A percentile compares a stretch with the other conserved stretches of the same genome.
Conservation (phyloP, 1,139 yeast genomes). For the Sugiyamaella castrensis region DNA sequence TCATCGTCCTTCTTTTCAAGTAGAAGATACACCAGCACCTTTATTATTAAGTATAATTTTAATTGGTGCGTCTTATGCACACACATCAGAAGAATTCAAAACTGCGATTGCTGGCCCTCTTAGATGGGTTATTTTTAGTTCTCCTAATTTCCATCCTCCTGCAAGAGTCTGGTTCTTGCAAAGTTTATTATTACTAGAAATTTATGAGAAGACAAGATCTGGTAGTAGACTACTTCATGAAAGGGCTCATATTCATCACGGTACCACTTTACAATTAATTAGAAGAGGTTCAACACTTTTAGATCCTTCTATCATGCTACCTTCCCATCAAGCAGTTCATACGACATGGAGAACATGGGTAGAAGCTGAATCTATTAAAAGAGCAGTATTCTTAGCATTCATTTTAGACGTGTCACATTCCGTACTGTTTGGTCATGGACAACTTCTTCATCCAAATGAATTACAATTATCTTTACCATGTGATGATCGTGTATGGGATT, state of each 20-base stretch:
- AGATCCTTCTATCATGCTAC: constrained; percentile 19
- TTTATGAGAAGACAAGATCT: constrained; percentile 59
- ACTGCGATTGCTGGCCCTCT: constrained; percentile 61
- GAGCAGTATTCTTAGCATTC: constrained; percentile 77
- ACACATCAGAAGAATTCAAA: constrained; percentile 16
- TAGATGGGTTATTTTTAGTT: constrained; percentile 57
- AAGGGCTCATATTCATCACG: constrained; percentile 74
- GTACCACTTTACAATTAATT: constrained; percentile 67
- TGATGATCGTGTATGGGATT: constrained; percentile 75
- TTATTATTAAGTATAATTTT: constrained; percentile 55
- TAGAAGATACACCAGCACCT: constrained; percentile 51
- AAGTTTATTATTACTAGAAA: constrained; percentile 58
- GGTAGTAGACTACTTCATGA: constrained; percentile 53
- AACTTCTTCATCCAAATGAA: constrained; percentile 64
- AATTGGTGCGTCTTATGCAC: constrained; percentile 45
- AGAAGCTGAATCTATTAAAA: constrained; percentile 70
- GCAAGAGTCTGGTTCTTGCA: constrained; percentile 67
- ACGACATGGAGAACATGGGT: constrained; percentile 59
- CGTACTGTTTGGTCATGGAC: constrained; percentile 70
- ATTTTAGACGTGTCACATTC: constrained; percentile 76
- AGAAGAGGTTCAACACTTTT: constrained; percentile 65
- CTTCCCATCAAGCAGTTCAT: constrained; percentile 24
- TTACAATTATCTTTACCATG: constrained; percentile 75
- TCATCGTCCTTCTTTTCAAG: constrained; percentile 62
- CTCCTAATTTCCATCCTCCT: constrained; percentile 54